phyloP scores from a whole-genome alignment of 2,329 filamentous ascomycete genomes.

The Alternaria infectoria region DNA sequence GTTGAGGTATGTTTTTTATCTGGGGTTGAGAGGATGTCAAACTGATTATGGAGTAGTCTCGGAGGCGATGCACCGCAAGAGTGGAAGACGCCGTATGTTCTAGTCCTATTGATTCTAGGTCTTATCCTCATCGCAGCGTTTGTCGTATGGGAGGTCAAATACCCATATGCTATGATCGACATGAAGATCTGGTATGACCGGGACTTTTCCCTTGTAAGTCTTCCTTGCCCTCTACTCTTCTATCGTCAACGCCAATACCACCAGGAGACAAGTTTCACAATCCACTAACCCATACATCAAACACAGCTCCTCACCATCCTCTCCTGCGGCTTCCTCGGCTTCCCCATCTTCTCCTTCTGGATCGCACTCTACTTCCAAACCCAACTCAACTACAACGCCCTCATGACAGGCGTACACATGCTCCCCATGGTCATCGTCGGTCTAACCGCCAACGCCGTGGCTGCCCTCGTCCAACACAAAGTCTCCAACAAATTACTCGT shows the following conservation, averaged over 20 bases:
- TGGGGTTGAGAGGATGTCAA: accelerated
- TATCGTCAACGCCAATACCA: background rate
- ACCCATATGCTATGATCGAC: slow-evolving; percentile 54
- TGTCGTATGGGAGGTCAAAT: slow-evolving; percentile 66
- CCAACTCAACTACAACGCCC: slow-evolving; percentile 57
- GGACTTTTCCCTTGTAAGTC: slow-evolving; percentile 66
- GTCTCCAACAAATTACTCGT: slow-evolving; percentile 71
- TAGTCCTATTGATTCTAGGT: slow-evolving; percentile 67
- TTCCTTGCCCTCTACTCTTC: too few species aligned
- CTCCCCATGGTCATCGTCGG: slow-evolving; percentile 71
- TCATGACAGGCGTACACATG: slow-evolving; percentile 67
- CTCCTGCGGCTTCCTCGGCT: slow-evolving; percentile 68
- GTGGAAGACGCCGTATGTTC: slow-evolving; percentile 68
- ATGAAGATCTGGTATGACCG: slow-evolving; percentile 66
- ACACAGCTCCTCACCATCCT: slow-evolving; percentile 60
- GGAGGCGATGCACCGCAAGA: slow-evolving; percentile 64
- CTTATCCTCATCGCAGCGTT: slow-evolving; percentile 63
- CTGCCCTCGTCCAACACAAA: slow-evolving; percentile 66
- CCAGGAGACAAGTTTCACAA: background rate
- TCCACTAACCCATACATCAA: background rate
- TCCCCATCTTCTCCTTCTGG: slow-evolving; percentile 67
- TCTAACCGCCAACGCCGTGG: slow-evolving; percentile 67
- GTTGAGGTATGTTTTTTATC: slow-evolving; percentile 56
- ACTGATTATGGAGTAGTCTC: slow-evolving; percentile 42
- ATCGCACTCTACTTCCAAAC: slow-evolving; percentile 70